phyloP scores from a whole-genome alignment of 2,329 filamentous ascomycete genomes.

The Ascomycota sp. region DNA sequence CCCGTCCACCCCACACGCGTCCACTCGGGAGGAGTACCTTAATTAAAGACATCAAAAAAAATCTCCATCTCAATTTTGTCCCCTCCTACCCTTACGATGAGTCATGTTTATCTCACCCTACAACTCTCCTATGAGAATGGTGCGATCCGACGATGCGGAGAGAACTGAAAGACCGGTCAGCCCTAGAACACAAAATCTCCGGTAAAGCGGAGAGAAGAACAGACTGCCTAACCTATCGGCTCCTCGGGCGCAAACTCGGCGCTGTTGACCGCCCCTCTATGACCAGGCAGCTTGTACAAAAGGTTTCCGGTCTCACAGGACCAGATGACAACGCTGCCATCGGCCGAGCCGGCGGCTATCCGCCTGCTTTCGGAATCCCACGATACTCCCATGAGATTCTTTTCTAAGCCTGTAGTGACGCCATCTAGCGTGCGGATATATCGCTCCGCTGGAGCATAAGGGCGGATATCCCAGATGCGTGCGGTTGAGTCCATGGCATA shows the following conservation, averaged over 20 bases:
- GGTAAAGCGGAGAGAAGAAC: no score
- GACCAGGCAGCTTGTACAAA: constrained; percentile 83
- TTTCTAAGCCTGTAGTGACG: constrained; percentile 70
- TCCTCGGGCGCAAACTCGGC: constrained; percentile 80
- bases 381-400: constrained; percentile 75
- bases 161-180: constrained; percentile 43
- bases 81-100: no score
- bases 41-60: no score
- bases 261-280: constrained; percentile 88
- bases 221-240: constrained; percentile 78
- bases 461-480: constrained; percentile 86
- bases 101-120: no score
- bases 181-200: not conserved
- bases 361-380: constrained; percentile 77
- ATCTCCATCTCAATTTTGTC: no score
- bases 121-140: no score
- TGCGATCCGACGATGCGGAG: constrained; percentile 78
- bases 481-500: constrained; percentile 90
- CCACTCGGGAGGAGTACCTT: no score
- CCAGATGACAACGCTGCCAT: constrained; percentile 84
- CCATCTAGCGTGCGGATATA: constrained; percentile 80
- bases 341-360: constrained; percentile 75
- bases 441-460: constrained; percentile 77
- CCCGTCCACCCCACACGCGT: no score
- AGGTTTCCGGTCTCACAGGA: constrained; percentile 74